Evolutionary conservation across 257 asterid genomes (phyloP).

Genomic region (Thymus mandschuricus): DNA sequence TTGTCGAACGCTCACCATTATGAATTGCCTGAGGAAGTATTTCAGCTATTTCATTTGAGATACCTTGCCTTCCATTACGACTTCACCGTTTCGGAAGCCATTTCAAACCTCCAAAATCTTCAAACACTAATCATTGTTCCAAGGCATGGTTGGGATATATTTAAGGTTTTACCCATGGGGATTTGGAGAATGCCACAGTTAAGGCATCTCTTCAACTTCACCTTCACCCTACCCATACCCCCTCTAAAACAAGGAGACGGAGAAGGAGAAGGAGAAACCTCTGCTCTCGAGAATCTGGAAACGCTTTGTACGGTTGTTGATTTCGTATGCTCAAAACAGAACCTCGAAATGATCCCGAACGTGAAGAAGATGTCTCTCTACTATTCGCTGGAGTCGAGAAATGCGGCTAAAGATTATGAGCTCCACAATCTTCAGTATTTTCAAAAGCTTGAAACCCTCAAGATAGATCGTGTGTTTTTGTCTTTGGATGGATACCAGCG

Average conservation of each 20-base stretch:
- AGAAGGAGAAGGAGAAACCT: neutral
- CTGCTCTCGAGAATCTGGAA: neutral
- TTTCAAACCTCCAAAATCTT: conserved; percentile 14
- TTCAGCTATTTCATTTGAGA: conserved; percentile 9
- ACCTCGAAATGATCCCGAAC: neutral
- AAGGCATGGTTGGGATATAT: too few relatives aligned
- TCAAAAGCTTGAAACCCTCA: neutral
- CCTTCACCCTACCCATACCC: neutral
- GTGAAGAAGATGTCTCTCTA: neutral
- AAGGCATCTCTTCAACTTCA: neutral
- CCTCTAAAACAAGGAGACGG: neutral
- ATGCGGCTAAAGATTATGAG: neutral
- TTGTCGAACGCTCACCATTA: neutral
- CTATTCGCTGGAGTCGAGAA: neutral
- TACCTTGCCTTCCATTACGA: neutral
- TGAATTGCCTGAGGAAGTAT: neutral
- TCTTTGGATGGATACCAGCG: too few relatives aligned
- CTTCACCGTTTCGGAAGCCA: neutral
- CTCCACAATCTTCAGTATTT: conserved; percentile 11
- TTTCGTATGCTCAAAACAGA: neutral
- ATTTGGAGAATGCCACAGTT: conserved; percentile 10
- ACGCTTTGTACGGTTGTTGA: neutral
- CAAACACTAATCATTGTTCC: conserved; percentile 1
- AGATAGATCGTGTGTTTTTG: neutral
- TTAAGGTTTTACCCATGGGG: neutral